Evolutionary conservation across 495 filamentous ascomycete species (phyloP).

Genomic region (Penicillium mononematosum): DNA sequence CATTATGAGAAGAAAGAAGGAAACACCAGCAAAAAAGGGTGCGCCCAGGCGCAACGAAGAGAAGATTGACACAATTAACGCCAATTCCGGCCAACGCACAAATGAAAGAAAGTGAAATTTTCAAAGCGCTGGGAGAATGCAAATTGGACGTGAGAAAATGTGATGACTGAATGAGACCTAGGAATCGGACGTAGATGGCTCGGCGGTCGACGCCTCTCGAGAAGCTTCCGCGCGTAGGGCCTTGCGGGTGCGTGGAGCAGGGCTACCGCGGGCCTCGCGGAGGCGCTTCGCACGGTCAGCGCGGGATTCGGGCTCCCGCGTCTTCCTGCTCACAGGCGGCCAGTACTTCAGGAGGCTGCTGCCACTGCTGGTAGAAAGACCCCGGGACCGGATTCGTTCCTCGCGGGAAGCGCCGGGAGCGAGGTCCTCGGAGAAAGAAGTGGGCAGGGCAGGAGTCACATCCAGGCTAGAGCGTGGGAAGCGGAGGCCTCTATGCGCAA

Average conservation of each 20-base stretch:
- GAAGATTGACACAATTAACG: neutral
- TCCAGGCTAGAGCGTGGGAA: too few species aligned
- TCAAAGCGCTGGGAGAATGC: conserved; percentile 1
- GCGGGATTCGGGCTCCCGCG: neutral
- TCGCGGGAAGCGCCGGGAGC: neutral
- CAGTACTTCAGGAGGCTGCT: neutral
- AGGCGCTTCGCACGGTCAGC: conserved; percentile 8
- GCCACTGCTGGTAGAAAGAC: neutral
- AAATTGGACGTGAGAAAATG: neutral
- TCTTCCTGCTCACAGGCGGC: neutral
- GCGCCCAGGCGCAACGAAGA: neutral
- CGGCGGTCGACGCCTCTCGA: neutral
- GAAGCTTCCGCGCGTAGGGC: neutral
- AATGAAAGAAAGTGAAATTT: neutral
- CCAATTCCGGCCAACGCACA: neutral
- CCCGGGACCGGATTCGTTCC: neutral
- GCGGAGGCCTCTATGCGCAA: neutral
- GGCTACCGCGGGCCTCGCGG: conserved; percentile 3
- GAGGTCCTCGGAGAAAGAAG: neutral
- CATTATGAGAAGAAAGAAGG: neutral
- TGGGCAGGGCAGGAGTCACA: neutral
- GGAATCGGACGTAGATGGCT: neutral
- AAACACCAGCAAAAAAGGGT: neutral
- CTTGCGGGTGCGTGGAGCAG: conserved; percentile 2
- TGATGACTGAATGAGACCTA: neutral